A percentile compares a stretch with the other conserved stretches of the same genome.
phyloP scores from a whole-genome alignment of 2,329 filamentous ascomycete species.

The Diplodia corticola region DNA sequence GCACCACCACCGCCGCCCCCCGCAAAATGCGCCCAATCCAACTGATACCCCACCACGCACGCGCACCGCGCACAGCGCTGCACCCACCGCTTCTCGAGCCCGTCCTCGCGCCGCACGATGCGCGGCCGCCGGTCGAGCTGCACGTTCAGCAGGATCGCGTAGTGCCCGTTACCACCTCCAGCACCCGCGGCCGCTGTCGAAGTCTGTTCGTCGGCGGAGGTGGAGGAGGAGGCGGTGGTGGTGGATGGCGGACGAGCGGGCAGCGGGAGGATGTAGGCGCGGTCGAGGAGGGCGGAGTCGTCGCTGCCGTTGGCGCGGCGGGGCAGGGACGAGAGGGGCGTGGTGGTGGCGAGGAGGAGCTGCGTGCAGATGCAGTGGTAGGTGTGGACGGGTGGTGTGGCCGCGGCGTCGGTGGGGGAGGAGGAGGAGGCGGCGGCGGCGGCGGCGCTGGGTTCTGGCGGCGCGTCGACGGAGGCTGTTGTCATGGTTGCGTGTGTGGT shows the following conservation, averaged over 20 bases:
- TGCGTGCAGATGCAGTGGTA: slow-evolving; percentile 68
- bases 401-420: slow-evolving; percentile 23
- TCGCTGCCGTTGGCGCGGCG: slow-evolving; percentile 42
- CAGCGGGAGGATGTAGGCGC: slow-evolving; percentile 59
- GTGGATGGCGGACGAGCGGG: slow-evolving; percentile 23
- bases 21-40: slow-evolving; percentile 55
- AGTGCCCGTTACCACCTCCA: slow-evolving; percentile 34
- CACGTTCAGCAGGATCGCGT: slow-evolving; percentile 55
- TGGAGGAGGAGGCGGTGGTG: too few relatives aligned
- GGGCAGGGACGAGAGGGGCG: slow-evolving; percentile 54
- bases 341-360: slow-evolving; percentile 62
- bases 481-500: neutral
- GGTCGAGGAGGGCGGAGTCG: slow-evolving; percentile 46
- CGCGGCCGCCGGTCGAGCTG: slow-evolving; percentile 50
- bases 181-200: neutral
- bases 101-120: slow-evolving; percentile 59
- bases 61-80: slow-evolving; percentile 62
- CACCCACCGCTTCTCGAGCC: slow-evolving; percentile 66
- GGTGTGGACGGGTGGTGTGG: slow-evolving; percentile 45
- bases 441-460: slow-evolving; percentile 30
- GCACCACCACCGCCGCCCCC: slow-evolving; percentile 25
- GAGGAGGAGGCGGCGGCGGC: neutral
- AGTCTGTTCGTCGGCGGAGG: neutral
- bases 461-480: slow-evolving; percentile 21
- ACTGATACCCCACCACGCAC: slow-evolving; percentile 62